These are phyloP conservation scores for Gracilariopsis chorda DNA, from an alignment of 23 red algal genomes.

Conservation along the genomic window DNA sequence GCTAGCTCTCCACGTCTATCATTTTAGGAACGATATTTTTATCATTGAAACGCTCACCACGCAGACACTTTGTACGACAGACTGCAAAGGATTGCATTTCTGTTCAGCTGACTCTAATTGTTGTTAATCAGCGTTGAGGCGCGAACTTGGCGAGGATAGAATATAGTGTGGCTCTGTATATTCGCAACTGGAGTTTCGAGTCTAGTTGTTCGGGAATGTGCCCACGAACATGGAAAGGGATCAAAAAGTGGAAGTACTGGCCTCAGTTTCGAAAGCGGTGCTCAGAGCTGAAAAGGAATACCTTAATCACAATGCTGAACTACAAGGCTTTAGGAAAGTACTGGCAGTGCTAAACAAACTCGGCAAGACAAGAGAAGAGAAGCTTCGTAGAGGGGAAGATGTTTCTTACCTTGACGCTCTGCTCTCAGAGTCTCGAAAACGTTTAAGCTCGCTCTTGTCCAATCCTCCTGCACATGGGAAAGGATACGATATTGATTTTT, in stretches of 20 bases:
- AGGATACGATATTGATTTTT: conserved; percentile 4
- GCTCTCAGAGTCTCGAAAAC: not conserved
- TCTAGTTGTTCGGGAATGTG: no score
- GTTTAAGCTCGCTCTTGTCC: not conserved
- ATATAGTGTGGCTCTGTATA: no score
- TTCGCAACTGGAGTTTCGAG: no score
- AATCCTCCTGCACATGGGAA: not conserved
- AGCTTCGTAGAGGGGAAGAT: not conserved
- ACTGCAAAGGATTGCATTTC: no score
- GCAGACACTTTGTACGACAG: no score
- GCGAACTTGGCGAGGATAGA: no score
- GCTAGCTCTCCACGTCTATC: no score
- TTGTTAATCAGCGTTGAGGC: no score
- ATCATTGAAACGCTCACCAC: no score
- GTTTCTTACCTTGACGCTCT: not conserved
- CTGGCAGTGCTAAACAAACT: not conserved
- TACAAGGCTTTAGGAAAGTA: conserved; percentile 18
- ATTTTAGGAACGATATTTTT: no score
- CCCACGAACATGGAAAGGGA: not conserved
- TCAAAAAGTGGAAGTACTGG: not conserved
- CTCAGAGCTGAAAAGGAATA: not conserved
- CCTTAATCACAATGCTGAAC: not conserved
- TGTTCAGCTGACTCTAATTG: no score
- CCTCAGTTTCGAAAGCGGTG: not conserved
- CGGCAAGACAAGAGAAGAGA: not conserved